Base-by-base conservation (phyloP, 139 green algal genomes). In the Chlorokybus atmophyticus region DNA sequence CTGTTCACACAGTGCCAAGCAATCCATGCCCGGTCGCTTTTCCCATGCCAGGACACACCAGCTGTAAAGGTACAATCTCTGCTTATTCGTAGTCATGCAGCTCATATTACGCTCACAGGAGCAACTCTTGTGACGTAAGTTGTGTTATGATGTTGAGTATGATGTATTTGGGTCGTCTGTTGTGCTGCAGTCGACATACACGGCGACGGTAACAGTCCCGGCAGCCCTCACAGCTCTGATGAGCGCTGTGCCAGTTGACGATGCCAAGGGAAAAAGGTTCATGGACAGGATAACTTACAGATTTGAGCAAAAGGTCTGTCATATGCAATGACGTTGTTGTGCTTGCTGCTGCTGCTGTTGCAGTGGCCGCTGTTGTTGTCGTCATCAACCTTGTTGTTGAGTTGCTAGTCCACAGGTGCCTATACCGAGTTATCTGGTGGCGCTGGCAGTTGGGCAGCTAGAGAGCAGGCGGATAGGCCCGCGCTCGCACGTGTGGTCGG, bases 1-100 rank as follows among this genome's bases (percentile, higher is more conserved):
- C 76, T 94, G 2, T 95, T 95, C 74, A 87, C 80, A 2, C 83
- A 93, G 76, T 95, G 87, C 79, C 87, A 95, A 64, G 86, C 87
- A 50, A 95, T 95, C 48, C 87, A 95, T 55, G 87, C 87, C 0
- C 62, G 87, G 2, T 85, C 80, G 4, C 59, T 95, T 23, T 69
- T 94, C 51, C 87, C 87, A 0, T 95, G 87, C 79, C 83, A 87
- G 74, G 87, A 95, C 75, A 83, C 81, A 0, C 87, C 86, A 1
- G 79, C 64, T 17, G 78, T 69, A 10, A 44, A 44, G 35, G 35
- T 44, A 14, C 35, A 14, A 21, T 10, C 10, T 10, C 35, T 44
- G 35, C 35, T 21, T 44, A 44, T n/a, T n/a, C n/a, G n/a, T n/a
- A n/a, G n/a, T n/a, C n/a, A n/a, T n/a, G n/a, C n/a, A n/a, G n/a